Conservation (phyloP, 495 filamentous ascomycete genomes). For the Jackrogersella minutella region DNA sequence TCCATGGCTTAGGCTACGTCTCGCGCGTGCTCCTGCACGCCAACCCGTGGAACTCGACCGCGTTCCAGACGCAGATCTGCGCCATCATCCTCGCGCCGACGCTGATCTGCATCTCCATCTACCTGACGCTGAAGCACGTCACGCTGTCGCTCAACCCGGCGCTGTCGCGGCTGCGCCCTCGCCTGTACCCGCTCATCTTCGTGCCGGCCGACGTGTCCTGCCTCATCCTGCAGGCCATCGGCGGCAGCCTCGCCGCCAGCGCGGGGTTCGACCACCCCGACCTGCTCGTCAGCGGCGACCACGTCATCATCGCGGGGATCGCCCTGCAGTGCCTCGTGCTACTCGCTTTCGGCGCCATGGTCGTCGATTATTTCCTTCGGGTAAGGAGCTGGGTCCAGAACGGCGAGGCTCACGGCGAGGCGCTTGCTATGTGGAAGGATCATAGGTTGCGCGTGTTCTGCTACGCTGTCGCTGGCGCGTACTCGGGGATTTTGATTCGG, state of each 20-base stretch:
- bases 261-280: constrained; percentile 51
- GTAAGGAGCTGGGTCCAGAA: constrained; percentile 50
- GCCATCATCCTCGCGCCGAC: constrained; percentile 72
- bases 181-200: constrained; percentile 69
- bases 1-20: constrained; percentile 58
- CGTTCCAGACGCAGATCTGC: constrained; percentile 73
- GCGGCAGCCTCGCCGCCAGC: constrained; percentile 67
- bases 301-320: constrained; percentile 77
- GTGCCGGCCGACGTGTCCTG: constrained; percentile 71
- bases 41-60: constrained; percentile 67
- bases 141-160: constrained; percentile 62
- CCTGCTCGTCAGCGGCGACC: constrained; percentile 58
- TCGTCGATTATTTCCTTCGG: constrained; percentile 59
- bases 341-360: constrained; percentile 61
- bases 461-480: constrained; percentile 62
- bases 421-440: constrained; percentile 46
- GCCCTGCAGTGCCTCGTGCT: constrained; percentile 73
- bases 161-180: constrained; percentile 64
- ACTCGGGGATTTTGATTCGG: constrained; percentile 66
- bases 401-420: constrained; percentile 39
- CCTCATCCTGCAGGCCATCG: constrained; percentile 69
- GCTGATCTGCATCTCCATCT: constrained; percentile 70
- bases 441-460: constrained; percentile 61
- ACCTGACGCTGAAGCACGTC: constrained; percentile 73
- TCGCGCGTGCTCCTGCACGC: constrained; percentile 65